Base-by-base conservation (phyloP, 2,329 filamentous ascomycete genomes). In the Xylariaceae sp. region DNA sequence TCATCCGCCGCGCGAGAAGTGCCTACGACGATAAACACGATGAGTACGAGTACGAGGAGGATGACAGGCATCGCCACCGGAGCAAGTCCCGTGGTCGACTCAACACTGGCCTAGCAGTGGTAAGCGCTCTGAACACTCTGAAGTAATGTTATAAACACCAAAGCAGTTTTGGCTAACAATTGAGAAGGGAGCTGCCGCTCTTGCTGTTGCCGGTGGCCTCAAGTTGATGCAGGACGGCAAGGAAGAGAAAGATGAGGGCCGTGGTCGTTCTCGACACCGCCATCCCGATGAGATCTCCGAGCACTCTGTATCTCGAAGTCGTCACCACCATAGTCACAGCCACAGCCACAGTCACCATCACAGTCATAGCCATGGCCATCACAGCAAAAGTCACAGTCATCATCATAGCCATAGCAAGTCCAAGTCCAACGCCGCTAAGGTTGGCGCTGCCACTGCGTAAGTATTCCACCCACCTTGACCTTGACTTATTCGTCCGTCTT, bases 221-320 rank as follows among this genome's bases (percentile, higher is more conserved):
- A 86, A 87, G 69, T 86, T 86, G 67, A 81, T 83, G 69, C 80
- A 86, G 63, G 79, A 80, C 65, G 82, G 78, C 71, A 85, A 83
- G 68, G 72, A 81, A 50, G 82, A 86, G 50, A 84, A 86, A 63
- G 84, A 87, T 66, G 71, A 77, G 11, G 74, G 68, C 30, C 81
- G 85, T 53, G 85, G 85, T 8, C 81, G 84, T 50, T 80, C 80
- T 66, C 78, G 80, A 37, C 78, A 74, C 48, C 77, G 81, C 45
- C 65, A 76, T 59, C 79, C 77, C 1, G 68, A 70, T 48, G 76
- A 74, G 51, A 74, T 78, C 56, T 76, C 74, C 52, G 74, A 78
- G 56, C 76, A 77, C 54, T 79, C 77, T 51, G 74, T 75, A n/a
- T 80, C 80, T 23, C 74, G 74, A 57, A 76, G 76, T 62, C 73